Conservation (phyloP, 2,329 filamentous ascomycete species). For the Arthrobotrys sphaeroides region DNA sequence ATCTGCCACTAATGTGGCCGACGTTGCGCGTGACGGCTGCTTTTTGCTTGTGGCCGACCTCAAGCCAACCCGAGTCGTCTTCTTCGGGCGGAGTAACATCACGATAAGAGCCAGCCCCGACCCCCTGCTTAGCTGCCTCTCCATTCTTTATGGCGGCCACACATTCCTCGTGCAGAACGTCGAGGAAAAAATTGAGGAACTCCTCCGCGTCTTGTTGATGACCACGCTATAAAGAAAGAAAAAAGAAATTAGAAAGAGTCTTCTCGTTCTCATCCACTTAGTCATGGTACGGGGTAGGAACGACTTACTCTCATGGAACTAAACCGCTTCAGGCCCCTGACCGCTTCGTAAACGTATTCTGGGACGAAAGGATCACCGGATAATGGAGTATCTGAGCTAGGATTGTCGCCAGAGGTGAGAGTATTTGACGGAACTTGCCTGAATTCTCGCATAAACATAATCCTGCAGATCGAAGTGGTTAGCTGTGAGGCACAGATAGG, state of each 20-base stretch:
- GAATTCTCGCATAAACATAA: constrained; percentile 95
- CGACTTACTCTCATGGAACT: constrained; percentile 83
- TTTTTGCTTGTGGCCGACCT: constrained; percentile 92
- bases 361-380: constrained; percentile 92
- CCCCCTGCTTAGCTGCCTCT: constrained; percentile 58
- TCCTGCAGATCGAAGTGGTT: constrained; percentile 67
- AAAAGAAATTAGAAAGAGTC: background rate
- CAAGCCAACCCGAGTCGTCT: constrained; percentile 80
- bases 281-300: constrained; percentile 24
- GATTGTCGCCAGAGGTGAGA: constrained; percentile 73
- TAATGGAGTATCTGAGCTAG: constrained; percentile 83
- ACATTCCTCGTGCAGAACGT: constrained; percentile 93
- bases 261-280: no score
- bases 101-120: constrained; percentile 58
- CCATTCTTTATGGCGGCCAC: constrained; percentile 74
- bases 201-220: constrained; percentile 99
- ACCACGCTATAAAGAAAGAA: constrained; percentile 71
- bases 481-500: constrained; percentile 15
- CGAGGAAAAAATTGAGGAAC: constrained; percentile 90
- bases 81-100: constrained; percentile 60
- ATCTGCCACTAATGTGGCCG: constrained; percentile 68
- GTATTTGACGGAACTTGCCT: constrained; percentile 73
- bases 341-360: constrained; percentile 94
- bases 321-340: constrained; percentile 85
- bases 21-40: constrained; percentile 78